Percentiles rank a stretch among this genome's conserved stretches.
Conservation (phyloP, 352 stramenopile genomes). For the Pythium periplocum region DNA sequence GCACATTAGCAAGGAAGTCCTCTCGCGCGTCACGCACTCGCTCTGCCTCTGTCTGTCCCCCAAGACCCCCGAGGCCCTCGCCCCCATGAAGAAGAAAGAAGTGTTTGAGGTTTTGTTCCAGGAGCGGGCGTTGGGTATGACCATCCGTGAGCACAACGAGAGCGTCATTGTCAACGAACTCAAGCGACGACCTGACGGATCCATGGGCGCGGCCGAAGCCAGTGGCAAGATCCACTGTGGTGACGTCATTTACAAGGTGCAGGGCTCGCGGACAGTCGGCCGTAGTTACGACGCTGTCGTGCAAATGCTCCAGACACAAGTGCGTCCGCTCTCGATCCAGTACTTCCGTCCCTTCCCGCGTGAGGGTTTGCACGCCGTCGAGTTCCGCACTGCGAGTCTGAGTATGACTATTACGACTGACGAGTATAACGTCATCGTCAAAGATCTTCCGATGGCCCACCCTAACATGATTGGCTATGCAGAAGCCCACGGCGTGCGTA, state of each 20-base stretch:
- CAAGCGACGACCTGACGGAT: constrained; percentile 55
- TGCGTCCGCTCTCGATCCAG: constrained; percentile 66
- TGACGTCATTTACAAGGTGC: constrained; percentile 86
- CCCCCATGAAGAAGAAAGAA: constrained; percentile 73
- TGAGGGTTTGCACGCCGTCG: constrained; percentile 77
- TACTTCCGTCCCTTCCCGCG: constrained; percentile 76
- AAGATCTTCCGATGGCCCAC: constrained; percentile 75
- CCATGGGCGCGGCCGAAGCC: constrained; percentile 44
- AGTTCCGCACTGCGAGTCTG: constrained; percentile 71
- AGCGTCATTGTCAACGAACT: constrained; percentile 85
- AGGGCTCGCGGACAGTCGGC: constrained; percentile 64
- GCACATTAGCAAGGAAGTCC: constrained; percentile 74
- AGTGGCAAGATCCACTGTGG: constrained; percentile 50
- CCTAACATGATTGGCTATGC: constrained; percentile 82
- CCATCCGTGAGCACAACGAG: constrained; percentile 79
- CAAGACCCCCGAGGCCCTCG: constrained; percentile 71
- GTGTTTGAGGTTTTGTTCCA: constrained; percentile 78
- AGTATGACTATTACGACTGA: constrained; percentile 87
- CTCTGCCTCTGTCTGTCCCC: constrained; percentile 79
- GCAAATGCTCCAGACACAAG: constrained; percentile 83
- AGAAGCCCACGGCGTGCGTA: constrained; percentile 74
- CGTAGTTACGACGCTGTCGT: constrained; percentile 79
- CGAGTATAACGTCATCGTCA: constrained; percentile 82
- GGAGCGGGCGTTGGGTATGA: constrained; percentile 72
- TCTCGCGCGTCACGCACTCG: constrained; percentile 36